Conservation (phyloP, 352 stramenopile genomes). For the Pythium folliculosum region DNA sequence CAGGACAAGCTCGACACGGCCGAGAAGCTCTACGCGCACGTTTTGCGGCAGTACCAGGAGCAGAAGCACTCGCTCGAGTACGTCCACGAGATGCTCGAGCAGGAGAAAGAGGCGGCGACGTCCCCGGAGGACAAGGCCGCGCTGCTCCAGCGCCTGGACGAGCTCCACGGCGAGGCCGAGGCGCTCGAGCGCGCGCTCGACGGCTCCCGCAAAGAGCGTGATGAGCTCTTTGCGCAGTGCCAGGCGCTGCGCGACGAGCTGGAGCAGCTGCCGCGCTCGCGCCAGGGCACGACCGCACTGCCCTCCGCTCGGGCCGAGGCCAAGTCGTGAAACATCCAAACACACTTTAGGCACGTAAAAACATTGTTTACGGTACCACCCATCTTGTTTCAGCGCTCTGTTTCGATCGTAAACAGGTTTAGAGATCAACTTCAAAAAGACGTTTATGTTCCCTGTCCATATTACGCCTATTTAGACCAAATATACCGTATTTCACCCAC, state of each 20-base stretch:
- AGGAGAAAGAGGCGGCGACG: conserved; percentile 43
- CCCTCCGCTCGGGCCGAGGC: conserved; percentile 15
- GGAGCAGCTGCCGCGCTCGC: conserved; percentile 24
- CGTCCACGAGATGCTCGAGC: conserved; percentile 52
- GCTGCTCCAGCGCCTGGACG: conserved; percentile 20
- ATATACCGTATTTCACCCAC: not conserved
- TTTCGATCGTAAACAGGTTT: too few species aligned
- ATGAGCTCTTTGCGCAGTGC: conserved; percentile 66
- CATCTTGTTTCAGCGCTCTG: too few species aligned
- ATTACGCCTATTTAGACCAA: not conserved
- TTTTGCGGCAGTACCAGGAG: conserved; percentile 67
- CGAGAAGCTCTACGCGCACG: conserved; percentile 74
- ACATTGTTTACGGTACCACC: not conserved
- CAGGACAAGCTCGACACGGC: conserved; percentile 67
- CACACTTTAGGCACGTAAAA: not conserved
- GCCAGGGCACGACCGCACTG: not conserved
- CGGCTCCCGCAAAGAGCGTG: conserved; percentile 47
- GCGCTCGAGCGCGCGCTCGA: conserved; percentile 34
- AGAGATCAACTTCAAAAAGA: too few species aligned
- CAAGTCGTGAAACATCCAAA: conserved; percentile 1
- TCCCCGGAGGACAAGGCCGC: conserved; percentile 17
- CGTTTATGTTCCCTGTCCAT: too few species aligned
- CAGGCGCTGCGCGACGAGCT: conserved; percentile 58
- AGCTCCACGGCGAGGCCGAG: conserved; percentile 36
- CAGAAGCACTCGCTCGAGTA: conserved; percentile 67